phyloP scores from a whole-genome alignment of 2,329 filamentous ascomycete species.

The Blumeriella jaapii region DNA sequence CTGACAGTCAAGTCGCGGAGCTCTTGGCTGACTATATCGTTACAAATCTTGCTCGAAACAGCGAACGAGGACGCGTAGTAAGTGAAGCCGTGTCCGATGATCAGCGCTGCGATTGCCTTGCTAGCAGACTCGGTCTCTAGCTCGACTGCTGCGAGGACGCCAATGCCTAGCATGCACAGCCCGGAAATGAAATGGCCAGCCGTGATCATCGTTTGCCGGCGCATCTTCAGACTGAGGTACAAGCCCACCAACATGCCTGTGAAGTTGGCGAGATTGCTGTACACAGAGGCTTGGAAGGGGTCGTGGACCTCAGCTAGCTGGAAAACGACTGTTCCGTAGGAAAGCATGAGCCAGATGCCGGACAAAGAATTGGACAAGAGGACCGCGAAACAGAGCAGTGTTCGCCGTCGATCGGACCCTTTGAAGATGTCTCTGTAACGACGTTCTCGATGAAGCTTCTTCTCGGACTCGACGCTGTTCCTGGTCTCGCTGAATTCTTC shows the following conservation, averaged over 20 bases:
- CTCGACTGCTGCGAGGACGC: background rate
- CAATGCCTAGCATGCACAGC: constrained; percentile 1
- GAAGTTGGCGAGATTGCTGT: background rate
- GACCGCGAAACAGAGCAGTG: constrained; percentile 6
- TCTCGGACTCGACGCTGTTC: background rate
- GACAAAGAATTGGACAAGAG: constrained; percentile 21
- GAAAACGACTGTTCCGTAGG: constrained; percentile 24
- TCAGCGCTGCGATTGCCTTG: background rate
- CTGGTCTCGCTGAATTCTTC: background rate
- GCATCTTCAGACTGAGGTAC: background rate
- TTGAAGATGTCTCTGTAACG: background rate
- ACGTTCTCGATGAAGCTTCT: too few species aligned
- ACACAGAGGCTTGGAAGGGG: constrained; percentile 1
- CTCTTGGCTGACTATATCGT: background rate
- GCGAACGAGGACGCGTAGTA: background rate
- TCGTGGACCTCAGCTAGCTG: constrained; percentile 8
- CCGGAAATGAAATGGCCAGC: background rate
- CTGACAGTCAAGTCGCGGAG: background rate
- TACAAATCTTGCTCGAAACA: background rate
- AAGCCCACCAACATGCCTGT: background rate
- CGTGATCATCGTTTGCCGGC: background rate
- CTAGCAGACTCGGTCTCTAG: background rate
- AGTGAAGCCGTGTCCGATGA: background rate
- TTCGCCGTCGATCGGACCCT: background rate
- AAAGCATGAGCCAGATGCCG: constrained; percentile 24